Base-by-base conservation (phyloP, 352 stramenopile genomes). In the Pythium volutum region DNA sequence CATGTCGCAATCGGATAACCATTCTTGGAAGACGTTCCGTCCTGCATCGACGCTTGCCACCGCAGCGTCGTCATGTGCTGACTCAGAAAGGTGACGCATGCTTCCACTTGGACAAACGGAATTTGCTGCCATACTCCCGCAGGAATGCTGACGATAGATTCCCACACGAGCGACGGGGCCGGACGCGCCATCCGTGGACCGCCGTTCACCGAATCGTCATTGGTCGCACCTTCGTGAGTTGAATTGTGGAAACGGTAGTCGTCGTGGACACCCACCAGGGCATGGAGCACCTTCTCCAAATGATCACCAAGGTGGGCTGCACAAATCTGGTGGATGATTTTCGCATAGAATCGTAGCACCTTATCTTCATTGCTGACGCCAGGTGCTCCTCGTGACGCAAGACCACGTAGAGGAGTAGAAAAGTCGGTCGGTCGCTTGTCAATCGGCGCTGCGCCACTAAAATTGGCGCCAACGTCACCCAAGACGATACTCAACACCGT, bases 401-500 rank as follows among this genome's bases (percentile, higher is more conserved):
- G 2, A 22, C 29, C 22, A 0, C 41, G 26, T 36, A 48, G 12
- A 14, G 38, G 27, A 4, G 16, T 22, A 6, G 48, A 27, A 27
- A 60, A 52, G 6, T 56, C 52, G 20, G 23, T 31, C 3, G 20
- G 42, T 3, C 25, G 23, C n/a, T 42, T 61, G 6, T 56, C 47
- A 15, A 45, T 15, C 1, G 16, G 11, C 11, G 25, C 23, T 1
- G 10, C 10, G 3, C 60, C 51, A 52, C 29, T 39, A 22, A 56
- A 60, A 25, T 70, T 70, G 3, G 72, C 66, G 33, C 76, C 72
- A 48, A 94, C 76, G 43, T 95, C 87, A 0, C 75, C 79, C 5
- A 95, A 50, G 42, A 94, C 74, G 39, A 95, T 91, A 15, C 70
- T 89, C 38, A 94, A 62, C 18, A 93, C 67, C 0, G 87, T 94